Conservation (phyloP, 139 green algal genomes). For the Coelastrella sp. region DNA sequence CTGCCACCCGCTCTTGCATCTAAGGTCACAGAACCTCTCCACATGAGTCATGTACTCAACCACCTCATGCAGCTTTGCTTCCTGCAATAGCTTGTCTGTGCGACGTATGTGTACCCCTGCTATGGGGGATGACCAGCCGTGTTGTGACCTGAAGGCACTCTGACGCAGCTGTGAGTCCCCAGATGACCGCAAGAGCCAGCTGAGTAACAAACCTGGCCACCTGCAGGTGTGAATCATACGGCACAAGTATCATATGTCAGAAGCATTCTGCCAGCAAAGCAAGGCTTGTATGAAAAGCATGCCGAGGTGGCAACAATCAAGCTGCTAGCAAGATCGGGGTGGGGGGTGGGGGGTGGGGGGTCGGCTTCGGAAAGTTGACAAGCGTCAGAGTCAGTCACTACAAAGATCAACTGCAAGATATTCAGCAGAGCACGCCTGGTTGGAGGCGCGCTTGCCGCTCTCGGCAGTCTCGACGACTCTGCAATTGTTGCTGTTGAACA, state of each 20-base stretch:
- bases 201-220: constrained; percentile 10
- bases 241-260: not conserved
- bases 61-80: constrained; percentile 1
- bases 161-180: not conserved
- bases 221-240: not conserved
- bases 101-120: constrained; percentile 39
- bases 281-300: not conserved
- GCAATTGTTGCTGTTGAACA: no score
- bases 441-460: not conserved
- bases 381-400: not conserved
- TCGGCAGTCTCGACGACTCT: no score
- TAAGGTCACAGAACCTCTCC: constrained; percentile 33
- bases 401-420: not conserved
- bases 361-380: not conserved
- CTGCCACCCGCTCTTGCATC: constrained; percentile 36
- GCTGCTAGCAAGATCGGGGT: no score
- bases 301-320: no score
- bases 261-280: not conserved
- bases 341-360: no score
- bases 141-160: not conserved
- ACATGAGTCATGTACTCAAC: constrained; percentile 45
- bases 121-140: not conserved
- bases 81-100: constrained; percentile 16
- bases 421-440: not conserved
- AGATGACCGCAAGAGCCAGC: constrained; percentile 30